phyloP scores from a whole-genome alignment of 257 asterid species.

The Jacaranda mimosifolia region DNA sequence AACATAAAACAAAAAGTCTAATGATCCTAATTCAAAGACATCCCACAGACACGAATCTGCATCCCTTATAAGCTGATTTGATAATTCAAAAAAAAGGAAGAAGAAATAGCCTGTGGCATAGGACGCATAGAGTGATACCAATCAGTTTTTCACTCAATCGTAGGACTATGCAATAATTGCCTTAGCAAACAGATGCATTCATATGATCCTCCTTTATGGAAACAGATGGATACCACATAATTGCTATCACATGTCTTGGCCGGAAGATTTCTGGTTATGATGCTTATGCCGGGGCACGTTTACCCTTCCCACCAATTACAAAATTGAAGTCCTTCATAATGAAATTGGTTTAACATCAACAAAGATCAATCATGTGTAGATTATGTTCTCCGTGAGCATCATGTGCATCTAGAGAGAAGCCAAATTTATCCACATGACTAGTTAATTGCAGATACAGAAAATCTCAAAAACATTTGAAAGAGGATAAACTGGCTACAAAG shows the following conservation, averaged over 20 bases:
- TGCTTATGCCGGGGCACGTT: background rate
- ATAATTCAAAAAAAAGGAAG: background rate
- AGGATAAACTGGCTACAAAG: background rate
- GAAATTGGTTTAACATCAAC: background rate
- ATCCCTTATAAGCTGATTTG: background rate
- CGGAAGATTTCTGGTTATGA: background rate
- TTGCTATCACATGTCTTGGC: background rate
- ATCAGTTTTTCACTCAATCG: slow-evolving; percentile 4
- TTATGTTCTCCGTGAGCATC: background rate
- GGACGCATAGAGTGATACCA: background rate
- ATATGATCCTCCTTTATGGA: background rate
- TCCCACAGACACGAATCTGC: background rate
- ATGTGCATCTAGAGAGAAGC: background rate
- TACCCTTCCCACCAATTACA: background rate
- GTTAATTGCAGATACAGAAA: background rate
- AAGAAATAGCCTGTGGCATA: background rate
- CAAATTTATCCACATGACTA: background rate
- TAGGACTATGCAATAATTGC: background rate
- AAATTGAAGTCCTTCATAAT: background rate
- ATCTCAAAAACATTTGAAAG: background rate
- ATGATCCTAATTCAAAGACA: background rate
- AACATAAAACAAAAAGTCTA: background rate
- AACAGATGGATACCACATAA: background rate
- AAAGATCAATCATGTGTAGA: background rate
- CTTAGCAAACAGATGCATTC: background rate